Evolutionary conservation across 495 filamentous ascomycete genomes (phyloP), one percentile per base, ranked within the genome.

Genomic region (Neurospora sp.): DNA sequence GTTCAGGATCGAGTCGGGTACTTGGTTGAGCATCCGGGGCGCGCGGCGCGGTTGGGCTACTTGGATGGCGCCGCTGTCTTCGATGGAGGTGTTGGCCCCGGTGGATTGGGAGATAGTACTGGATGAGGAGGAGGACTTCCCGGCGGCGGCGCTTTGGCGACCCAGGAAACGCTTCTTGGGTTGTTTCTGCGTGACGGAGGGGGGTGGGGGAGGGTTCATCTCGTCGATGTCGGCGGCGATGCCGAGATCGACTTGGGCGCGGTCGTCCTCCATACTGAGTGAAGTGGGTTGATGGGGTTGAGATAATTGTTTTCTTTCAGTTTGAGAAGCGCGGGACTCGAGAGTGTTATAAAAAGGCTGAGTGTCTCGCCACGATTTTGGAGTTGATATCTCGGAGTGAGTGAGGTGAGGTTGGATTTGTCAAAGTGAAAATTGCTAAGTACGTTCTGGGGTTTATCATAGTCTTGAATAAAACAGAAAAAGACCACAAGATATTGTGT

Each of bases 81-180:
- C 91, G 28, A 89, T 85, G 9, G 85, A 82, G 9, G 84, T 79
- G 37, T 84, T 83, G 39, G 39, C 15, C 39, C 39, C 39, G 39
- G 39, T 5, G 15, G 39, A 15, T 17, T 45, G 42, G 9, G 42
- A 5, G 42, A 1, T 45, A 3, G 19, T 45, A 8, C 5, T 45
- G 40, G 19, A 43, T 21, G 45, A 54, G 5, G 48, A 21, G 19
- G 74, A 85, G 75, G 85, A 83, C 43, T 85, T 85, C 4, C 88
- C 86, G 69, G 80, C 82, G 6, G 81, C 84, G 1, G 85, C 82
- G 48, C 83, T 79, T 73, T 90, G 88, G 74, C 91, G 84, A 17
- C 92, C 93, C 36, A 96, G 90, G 74, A 96, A 96, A 72, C 93
- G 86, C 81, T 92, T 94, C 82, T 90, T 92, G 28, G 93, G 93